These are phyloP conservation scores for Talaromyces sp. DNA, from an alignment of 2,329 filamentous ascomycete genomes.

Conservation along the genomic window DNA sequence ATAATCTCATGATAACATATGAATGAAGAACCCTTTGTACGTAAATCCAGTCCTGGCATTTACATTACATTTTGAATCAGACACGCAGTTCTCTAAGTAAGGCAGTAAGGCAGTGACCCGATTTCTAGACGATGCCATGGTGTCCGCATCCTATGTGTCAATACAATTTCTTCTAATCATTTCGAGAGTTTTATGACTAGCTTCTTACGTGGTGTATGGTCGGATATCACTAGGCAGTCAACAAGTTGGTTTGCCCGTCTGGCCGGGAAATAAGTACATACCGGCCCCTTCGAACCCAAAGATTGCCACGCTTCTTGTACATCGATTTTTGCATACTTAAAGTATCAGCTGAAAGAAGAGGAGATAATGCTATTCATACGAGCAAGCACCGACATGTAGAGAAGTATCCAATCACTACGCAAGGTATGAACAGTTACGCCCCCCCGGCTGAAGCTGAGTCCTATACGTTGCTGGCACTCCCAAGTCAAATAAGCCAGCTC, in stretches of 20 bases:
- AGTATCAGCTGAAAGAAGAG: not conserved
- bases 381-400: not conserved
- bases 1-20: no score
- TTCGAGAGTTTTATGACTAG: no score
- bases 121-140: no score
- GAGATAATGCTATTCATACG: not conserved
- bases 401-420: not conserved
- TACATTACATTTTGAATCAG: no score
- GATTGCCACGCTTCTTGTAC: not conserved
- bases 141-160: no score
- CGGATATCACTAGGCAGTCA: not conserved
- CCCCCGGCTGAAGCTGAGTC: not conserved
- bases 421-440: not conserved
- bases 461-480: not conserved
- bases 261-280: not conserved
- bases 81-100: no score
- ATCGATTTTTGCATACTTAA: not conserved
- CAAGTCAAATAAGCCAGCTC: not conserved
- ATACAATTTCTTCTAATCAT: no score
- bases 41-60: no score
- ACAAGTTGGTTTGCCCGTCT: not conserved
- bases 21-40: no score
- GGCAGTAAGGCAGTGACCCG: no score
- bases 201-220: not conserved
- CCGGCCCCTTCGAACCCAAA: not conserved